Evolutionary conservation across 2,329 filamentous ascomycete genomes (phyloP).

Genomic region (Leptographium flavum): DNA sequence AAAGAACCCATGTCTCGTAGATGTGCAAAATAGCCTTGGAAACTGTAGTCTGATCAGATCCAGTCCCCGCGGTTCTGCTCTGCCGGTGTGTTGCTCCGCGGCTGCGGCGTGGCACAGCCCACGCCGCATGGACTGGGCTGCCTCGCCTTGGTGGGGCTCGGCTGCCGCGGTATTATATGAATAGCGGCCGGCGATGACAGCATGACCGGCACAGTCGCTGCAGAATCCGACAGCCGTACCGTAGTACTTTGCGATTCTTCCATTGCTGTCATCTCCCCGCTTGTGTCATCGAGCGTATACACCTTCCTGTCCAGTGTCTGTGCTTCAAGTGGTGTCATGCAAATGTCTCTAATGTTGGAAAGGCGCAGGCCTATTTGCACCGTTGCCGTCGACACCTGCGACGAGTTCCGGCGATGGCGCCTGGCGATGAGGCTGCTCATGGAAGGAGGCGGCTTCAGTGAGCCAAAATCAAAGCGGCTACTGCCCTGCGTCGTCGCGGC

Average conservation of each 20-base stretch:
- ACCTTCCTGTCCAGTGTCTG: slow-evolving; percentile 20
- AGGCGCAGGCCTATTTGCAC: slow-evolving; percentile 59
- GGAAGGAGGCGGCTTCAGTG: slow-evolving; percentile 28
- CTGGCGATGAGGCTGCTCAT: slow-evolving; percentile 25
- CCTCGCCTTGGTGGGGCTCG: slow-evolving; percentile 20
- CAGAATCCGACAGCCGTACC: neutral
- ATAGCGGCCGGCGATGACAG: neutral
- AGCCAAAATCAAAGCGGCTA: slow-evolving; percentile 12
- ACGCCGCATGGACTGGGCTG: slow-evolving; percentile 29
- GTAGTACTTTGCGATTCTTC: neutral
- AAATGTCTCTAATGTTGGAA: slow-evolving; percentile 42
- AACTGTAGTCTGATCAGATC: slow-evolving; percentile 7
- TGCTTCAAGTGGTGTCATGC: slow-evolving; percentile 26
- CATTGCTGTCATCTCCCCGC: neutral
- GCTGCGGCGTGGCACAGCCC: slow-evolving; percentile 21
- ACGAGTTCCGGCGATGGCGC: slow-evolving; percentile 44
- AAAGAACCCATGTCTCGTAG: neutral
- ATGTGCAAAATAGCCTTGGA: neutral
- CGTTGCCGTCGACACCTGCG: slow-evolving; percentile 49
- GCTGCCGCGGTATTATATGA: neutral
- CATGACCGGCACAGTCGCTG: neutral
- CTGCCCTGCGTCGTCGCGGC: neutral
- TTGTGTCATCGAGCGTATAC: slow-evolving; percentile 19
- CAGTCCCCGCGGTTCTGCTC: slow-evolving; percentile 8
- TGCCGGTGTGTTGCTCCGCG: slow-evolving; percentile 11